Conservation (phyloP, 2,329 filamentous ascomycete species). For the Pyrenophora graminea region DNA sequence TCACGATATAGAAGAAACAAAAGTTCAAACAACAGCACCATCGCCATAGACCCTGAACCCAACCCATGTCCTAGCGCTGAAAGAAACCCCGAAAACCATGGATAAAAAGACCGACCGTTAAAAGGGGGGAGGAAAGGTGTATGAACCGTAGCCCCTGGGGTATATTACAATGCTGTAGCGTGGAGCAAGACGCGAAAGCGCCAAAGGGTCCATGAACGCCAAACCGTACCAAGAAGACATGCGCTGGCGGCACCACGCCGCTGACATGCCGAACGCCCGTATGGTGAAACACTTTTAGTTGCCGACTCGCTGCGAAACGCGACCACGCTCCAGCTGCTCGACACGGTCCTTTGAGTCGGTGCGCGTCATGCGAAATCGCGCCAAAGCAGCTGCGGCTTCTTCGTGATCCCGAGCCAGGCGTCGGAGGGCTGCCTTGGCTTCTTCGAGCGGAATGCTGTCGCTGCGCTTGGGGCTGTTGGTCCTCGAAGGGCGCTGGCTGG, state of each 20-base stretch:
- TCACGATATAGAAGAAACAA: background rate
- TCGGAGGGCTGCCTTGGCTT: conserved; percentile 33
- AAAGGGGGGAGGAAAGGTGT: background rate
- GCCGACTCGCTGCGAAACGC: conserved; percentile 19
- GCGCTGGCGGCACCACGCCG: background rate
- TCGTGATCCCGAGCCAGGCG: conserved; percentile 36
- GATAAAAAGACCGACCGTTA: background rate
- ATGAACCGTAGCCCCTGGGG: background rate
- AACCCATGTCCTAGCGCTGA: background rate
- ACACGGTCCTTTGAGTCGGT: conserved; percentile 17
- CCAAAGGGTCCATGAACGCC: background rate
- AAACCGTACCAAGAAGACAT: background rate
- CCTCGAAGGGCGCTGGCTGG: conserved; percentile 31
- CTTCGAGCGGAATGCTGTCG: conserved; percentile 36
- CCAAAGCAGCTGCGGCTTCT: conserved; percentile 26
- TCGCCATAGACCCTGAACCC: too few relatives aligned
- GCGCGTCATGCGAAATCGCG: conserved; percentile 14
- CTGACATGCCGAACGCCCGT: background rate
- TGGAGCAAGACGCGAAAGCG: background rate
- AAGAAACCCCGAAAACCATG: background rate
- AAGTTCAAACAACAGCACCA: background rate
- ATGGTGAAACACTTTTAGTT: conserved; percentile 12
- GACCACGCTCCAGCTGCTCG: conserved; percentile 26
- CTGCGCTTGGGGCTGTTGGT: conserved; percentile 36
- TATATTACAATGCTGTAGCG: background rate